A percentile compares a stretch with the other conserved stretches of the same genome.
Evolutionary conservation across 2,329 filamentous ascomycete species (phyloP).

Genomic region (Xylariaceae sp.): DNA sequence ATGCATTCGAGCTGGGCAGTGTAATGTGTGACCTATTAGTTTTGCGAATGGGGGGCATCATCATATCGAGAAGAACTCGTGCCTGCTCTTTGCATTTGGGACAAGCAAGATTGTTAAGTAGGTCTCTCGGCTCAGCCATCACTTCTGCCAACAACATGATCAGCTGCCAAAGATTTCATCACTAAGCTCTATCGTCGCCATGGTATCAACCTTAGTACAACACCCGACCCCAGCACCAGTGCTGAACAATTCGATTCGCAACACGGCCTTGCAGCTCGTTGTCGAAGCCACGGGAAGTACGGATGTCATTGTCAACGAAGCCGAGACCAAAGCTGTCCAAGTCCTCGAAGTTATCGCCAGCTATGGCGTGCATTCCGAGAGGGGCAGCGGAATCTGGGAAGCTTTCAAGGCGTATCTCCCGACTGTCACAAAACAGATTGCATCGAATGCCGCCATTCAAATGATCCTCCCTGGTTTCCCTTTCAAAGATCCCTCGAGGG

Average conservation of each 20-base stretch:
- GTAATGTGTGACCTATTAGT: no score
- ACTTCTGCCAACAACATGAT: no score
- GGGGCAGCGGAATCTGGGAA: neutral
- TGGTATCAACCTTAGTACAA: neutral
- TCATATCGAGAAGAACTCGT: no score
- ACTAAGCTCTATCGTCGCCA: no score
- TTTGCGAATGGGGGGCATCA: no score
- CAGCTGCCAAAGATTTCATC: no score
- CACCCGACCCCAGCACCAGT: neutral
- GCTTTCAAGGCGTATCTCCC: constrained; percentile 1
- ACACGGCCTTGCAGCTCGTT: neutral
- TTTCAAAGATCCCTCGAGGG: constrained; percentile 55
- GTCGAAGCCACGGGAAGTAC: neutral
- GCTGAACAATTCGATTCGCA: neutral
- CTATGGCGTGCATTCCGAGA: constrained; percentile 3
- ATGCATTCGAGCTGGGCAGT: no score
- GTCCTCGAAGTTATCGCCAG: constrained; percentile 9
- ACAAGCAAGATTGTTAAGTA: no score
- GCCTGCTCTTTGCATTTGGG: no score
- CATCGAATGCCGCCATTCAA: neutral
- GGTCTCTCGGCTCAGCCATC: no score
- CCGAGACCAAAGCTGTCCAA: neutral
- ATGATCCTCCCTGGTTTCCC: constrained; percentile 52
- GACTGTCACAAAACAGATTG: constrained; percentile 1
- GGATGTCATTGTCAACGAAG: neutral